phyloP scores from a whole-genome alignment of 805 yeast genomes.

The Cyberlindnera xylosilytica region DNA sequence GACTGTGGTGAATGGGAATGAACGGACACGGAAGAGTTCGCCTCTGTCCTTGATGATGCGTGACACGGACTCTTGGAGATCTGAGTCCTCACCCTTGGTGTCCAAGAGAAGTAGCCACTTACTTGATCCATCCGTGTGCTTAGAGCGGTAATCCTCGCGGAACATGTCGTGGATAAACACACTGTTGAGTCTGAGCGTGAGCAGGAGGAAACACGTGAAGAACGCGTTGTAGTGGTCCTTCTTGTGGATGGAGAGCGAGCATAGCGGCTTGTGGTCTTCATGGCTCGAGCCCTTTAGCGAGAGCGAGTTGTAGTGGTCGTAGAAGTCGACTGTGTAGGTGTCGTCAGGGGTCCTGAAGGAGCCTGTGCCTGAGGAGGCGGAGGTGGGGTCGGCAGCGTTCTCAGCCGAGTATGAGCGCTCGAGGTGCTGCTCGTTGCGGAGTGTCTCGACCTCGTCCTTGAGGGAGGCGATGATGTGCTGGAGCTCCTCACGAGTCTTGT shows the following conservation, averaged over 20 bases:
- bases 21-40: slow-evolving; percentile 1
- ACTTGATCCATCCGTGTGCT: slow-evolving; percentile 17
- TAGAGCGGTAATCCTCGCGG: slow-evolving; percentile 13
- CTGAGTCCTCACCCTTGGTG: slow-evolving; percentile 10
- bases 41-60: slow-evolving; percentile 12
- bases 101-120: slow-evolving; percentile 23
- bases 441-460: slow-evolving; percentile 1
- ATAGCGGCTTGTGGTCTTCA: slow-evolving; percentile 24
- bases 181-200: slow-evolving; percentile 11
- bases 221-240: slow-evolving; percentile 21
- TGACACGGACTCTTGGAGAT: slow-evolving; percentile 6
- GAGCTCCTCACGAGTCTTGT: slow-evolving; percentile 7
- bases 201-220: slow-evolving; percentile 14
- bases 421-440: background rate
- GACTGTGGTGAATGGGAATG: slow-evolving; percentile 13
- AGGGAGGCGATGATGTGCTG: background rate
- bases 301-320: slow-evolving; percentile 14
- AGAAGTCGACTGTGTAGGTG: slow-evolving; percentile 14
- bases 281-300: slow-evolving; percentile 18
- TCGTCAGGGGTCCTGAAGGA: background rate
- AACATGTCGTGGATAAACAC: slow-evolving; percentile 3
- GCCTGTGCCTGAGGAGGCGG: too few species aligned
- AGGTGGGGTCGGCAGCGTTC: background rate
- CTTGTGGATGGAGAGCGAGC: slow-evolving; percentile 14
- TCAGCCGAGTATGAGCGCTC: background rate